Percentiles rank a stretch among this genome's conserved stretches.
phyloP scores from a whole-genome alignment of 139 green algal genomes.

The Auxenochlorella protothecoides region DNA sequence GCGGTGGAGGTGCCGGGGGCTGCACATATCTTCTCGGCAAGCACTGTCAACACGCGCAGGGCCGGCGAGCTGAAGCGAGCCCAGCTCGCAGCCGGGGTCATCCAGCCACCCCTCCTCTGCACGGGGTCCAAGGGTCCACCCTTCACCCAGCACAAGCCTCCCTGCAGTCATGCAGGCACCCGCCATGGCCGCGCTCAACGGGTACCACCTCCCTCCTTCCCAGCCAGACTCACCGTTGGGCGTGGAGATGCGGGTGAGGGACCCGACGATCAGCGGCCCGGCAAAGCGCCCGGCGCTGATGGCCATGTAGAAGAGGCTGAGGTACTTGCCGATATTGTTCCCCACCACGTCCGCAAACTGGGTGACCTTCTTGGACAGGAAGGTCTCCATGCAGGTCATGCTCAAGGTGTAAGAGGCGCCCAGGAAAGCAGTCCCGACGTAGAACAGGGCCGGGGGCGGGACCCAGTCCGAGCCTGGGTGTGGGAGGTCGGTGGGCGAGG shows the following conservation, averaged over 20 bases:
- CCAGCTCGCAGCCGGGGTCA: too few relatives aligned
- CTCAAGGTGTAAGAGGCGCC: not conserved
- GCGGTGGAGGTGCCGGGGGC: too few relatives aligned
- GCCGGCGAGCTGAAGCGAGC: too few relatives aligned
- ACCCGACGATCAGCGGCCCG: conserved; percentile 12
- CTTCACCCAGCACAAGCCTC: too few relatives aligned
- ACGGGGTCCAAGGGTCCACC: too few relatives aligned
- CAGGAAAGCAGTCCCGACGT: not conserved
- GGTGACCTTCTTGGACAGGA: conserved; percentile 26
- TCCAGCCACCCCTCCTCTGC: too few relatives aligned
- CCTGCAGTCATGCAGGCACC: too few relatives aligned
- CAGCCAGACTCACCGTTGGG: conserved; percentile 2
- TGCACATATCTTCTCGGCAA: too few relatives aligned
- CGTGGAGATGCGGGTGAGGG: conserved; percentile 17
- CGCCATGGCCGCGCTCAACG: too few relatives aligned
- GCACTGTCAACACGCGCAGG: too few relatives aligned
- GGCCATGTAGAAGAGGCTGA: conserved; percentile 15
- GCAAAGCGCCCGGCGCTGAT: conserved; percentile 12
- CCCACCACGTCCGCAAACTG: conserved; percentile 21
- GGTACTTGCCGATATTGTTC: conserved; percentile 8
- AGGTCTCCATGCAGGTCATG: conserved; percentile 13
- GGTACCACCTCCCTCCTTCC: too few relatives aligned
- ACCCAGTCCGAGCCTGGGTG: conserved; percentile 1
- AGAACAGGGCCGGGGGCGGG: conserved; percentile 4
- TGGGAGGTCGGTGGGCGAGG: too few relatives aligned